These are phyloP conservation scores for Inosperma sp. DNA, from an alignment of 768 basidiomycete species.

Conservation along the genomic window DNA sequence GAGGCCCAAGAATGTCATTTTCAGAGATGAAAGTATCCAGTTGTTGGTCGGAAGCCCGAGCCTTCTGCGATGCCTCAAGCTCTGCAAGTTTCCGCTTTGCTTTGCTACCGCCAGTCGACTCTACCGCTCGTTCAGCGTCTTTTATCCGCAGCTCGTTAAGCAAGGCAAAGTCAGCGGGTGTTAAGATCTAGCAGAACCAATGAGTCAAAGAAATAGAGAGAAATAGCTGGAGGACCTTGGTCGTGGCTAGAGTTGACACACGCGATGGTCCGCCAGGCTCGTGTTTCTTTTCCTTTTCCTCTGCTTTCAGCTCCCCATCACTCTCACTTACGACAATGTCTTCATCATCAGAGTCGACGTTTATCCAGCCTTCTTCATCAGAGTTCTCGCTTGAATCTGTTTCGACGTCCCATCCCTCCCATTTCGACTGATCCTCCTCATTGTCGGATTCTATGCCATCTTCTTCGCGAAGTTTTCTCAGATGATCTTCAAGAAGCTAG, in stretches of 20 bases:
- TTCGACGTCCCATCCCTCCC: constrained; percentile 89
- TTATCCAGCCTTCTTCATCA: constrained; percentile 72
- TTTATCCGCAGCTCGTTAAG: constrained; percentile 84
- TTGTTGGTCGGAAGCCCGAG: constrained; percentile 40
- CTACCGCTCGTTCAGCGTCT: constrained; percentile 67
- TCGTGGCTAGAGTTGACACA: constrained; percentile 69
- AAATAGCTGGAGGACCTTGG: constrained; percentile 50
- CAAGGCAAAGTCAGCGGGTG: constrained; percentile 92
- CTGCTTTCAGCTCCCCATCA: constrained; percentile 71
- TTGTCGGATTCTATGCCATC: constrained; percentile 44
- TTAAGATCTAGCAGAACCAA: constrained; percentile 90
- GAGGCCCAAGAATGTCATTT: constrained; percentile 86
- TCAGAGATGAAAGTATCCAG: constrained; percentile 76
- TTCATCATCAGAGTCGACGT: constrained; percentile 69
- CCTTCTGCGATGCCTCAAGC: constrained; percentile 69
- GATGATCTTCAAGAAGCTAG: constrained; percentile 85
- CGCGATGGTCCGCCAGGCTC: constrained; percentile 31
- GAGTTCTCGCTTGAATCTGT: constrained; percentile 53
- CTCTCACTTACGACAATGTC: constrained; percentile 81
- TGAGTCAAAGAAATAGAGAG: background rate
- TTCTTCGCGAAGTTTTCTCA: constrained; percentile 66
- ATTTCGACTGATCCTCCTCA: constrained; percentile 61
- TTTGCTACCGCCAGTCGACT: constrained; percentile 62
- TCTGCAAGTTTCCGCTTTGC: constrained; percentile 87
- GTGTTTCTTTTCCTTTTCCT: constrained; percentile 47